Evolutionary conservation across 1,139 yeast species (phyloP).

Genomic region (Debaryomycetaceae sp.): DNA sequence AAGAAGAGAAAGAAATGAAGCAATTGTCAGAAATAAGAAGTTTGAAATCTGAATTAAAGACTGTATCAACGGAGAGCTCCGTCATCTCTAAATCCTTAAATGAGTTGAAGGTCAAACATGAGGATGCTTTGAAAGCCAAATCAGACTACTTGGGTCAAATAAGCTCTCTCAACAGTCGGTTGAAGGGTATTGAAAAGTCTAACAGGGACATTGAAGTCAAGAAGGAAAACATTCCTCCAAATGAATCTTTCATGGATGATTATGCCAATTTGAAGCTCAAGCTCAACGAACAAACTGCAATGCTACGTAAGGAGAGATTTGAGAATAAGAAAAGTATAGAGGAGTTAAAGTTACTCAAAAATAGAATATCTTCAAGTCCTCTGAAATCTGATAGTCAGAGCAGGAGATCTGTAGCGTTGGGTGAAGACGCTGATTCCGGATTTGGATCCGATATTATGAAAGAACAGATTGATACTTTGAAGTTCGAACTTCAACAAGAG

Average conservation of each 20-base stretch:
- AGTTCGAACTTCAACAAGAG: conserved; percentile 37
- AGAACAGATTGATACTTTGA: conserved; percentile 36
- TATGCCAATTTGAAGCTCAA: conserved; percentile 50
- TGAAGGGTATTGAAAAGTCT: conserved; percentile 18
- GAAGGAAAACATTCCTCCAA: conserved; percentile 37
- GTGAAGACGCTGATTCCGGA: conserved; percentile 24
- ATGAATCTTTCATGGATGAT: conserved; percentile 36
- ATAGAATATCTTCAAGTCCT: conserved; percentile 21
- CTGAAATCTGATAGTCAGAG: conserved; percentile 2
- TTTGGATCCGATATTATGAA: conserved; percentile 20
- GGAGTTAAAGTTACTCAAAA: conserved; percentile 56
- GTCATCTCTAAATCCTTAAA: conserved; percentile 13
- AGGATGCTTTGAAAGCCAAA: conserved; percentile 21
- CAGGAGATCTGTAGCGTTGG: conserved; percentile 33
- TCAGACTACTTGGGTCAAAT: conserved; percentile 26
- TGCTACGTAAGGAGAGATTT: conserved; percentile 48
- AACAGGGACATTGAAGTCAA: conserved; percentile 19
- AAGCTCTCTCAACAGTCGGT: conserved; percentile 19
- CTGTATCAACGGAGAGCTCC: conserved; percentile 10
- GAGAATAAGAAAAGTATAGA: conserved; percentile 55
- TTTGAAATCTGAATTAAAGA: conserved; percentile 11
- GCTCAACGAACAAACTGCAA: conserved; percentile 51
- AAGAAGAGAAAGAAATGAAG: conserved; percentile 2
- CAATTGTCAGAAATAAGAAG: conserved; percentile 7
- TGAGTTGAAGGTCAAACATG: conserved; percentile 36